A percentile compares a stretch with the other conserved stretches of the same genome.
Evolutionary conservation across 2,329 filamentous ascomycete species (phyloP).

Genomic region (Juglanconis juglandina): DNA sequence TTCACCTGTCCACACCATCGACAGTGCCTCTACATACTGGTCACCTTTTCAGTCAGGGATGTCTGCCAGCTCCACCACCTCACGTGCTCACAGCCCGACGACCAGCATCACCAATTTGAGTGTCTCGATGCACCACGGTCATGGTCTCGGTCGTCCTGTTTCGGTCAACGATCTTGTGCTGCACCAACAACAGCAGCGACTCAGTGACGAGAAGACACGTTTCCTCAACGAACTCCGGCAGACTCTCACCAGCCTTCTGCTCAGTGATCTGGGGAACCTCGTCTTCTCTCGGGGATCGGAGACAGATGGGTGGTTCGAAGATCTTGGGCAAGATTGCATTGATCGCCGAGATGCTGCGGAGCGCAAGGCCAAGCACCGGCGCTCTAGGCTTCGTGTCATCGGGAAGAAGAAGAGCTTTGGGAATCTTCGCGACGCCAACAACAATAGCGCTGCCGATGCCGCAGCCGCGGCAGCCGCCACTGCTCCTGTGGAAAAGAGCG

Average conservation of each 20-base stretch:
- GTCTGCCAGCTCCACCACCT: slow-evolving; percentile 58
- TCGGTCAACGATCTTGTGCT: slow-evolving; percentile 67
- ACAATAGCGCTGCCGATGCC: slow-evolving; percentile 33
- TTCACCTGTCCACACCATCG: slow-evolving; percentile 68
- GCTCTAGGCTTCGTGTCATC: slow-evolving; percentile 49
- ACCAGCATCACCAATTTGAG: slow-evolving; percentile 59
- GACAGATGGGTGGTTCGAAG: slow-evolving; percentile 83
- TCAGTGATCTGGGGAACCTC: slow-evolving; percentile 84
- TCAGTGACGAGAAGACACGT: slow-evolving; percentile 67
- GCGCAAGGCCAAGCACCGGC: slow-evolving; percentile 43
- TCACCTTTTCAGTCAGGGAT: slow-evolving; percentile 74
- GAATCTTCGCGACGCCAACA: slow-evolving; percentile 56
- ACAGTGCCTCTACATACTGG: slow-evolving; percentile 81
- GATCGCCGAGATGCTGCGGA: slow-evolving; percentile 57
- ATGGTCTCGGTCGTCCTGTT: slow-evolving; percentile 55
- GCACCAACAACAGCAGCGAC: slow-evolving; percentile 58
- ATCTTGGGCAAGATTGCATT: slow-evolving; percentile 63
- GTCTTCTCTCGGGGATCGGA: slow-evolving; percentile 89
- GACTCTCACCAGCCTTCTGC: slow-evolving; percentile 74
- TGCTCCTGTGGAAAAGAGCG: slow-evolving; percentile 21
- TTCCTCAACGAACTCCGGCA: slow-evolving; percentile 77
- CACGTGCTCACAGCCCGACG: slow-evolving; percentile 58
- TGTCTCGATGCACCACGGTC: slow-evolving; percentile 41
- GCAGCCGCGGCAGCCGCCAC: slow-evolving; percentile 36
- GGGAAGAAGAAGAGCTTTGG: slow-evolving; percentile 68